These are phyloP conservation scores for Vaccinium macrocarpon DNA, from an alignment of 148 eudicot genomes.

Conservation along the genomic window DNA sequence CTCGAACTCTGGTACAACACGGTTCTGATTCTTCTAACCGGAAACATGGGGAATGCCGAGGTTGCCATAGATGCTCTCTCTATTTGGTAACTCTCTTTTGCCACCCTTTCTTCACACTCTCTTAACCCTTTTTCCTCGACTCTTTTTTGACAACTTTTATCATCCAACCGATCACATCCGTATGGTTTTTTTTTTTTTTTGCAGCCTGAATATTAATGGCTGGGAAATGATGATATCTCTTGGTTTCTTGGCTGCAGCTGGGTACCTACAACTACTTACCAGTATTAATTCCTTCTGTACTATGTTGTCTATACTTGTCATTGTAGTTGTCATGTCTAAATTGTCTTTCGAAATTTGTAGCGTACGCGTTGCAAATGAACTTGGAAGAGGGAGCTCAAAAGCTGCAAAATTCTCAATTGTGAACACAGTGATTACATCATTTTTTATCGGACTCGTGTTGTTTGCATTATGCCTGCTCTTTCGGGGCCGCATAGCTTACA, in stretches of 20 bases:
- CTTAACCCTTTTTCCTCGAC: neutral
- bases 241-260: neutral
- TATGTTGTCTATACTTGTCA: no score
- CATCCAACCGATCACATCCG: neutral
- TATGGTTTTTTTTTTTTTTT: neutral
- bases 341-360: slow-evolving; percentile 16
- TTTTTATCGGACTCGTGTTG: slow-evolving; percentile 30
- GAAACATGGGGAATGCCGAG: no score
- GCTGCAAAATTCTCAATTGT: no score
- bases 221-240: slow-evolving; percentile 8
- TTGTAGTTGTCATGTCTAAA: no score
- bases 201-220: slow-evolving; percentile 5
- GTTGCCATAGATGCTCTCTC: slow-evolving; percentile 14
- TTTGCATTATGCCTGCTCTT: slow-evolving; percentile 39
- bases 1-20: neutral
- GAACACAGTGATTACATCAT: slow-evolving; percentile 26
- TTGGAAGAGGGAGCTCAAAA: slow-evolving; percentile 22
- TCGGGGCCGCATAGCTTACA: slow-evolving; percentile 46
- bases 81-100: slow-evolving; percentile 24
- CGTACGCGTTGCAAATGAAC: slow-evolving; percentile 48
- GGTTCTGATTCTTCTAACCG: no score
- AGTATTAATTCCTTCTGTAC: neutral
- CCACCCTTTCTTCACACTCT: neutral
- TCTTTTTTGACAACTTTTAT: neutral
- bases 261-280: neutral